A percentile compares a stretch with the other conserved stretches of the same genome.
phyloP scores from a whole-genome alignment of 305 asterid species.

The Fraxinus albicans region DNA sequence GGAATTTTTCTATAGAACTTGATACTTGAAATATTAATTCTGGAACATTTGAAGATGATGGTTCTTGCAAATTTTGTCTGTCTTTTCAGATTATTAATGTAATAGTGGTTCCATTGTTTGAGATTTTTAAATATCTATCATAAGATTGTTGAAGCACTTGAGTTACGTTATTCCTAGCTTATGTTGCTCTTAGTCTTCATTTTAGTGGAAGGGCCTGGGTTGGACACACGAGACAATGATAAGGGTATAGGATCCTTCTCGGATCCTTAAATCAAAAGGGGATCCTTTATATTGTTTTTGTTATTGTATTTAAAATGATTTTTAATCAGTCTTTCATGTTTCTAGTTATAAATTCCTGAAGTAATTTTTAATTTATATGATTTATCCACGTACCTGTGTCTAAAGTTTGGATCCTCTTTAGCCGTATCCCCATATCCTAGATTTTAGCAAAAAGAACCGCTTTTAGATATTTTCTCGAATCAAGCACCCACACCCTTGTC shows the following conservation, averaged over 20 bases:
- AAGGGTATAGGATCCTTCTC: not conserved
- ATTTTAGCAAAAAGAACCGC: not conserved
- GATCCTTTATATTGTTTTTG: not conserved
- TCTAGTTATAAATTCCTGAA: not conserved
- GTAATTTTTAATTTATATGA: not conserved
- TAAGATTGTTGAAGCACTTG: not conserved
- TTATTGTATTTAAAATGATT: not conserved
- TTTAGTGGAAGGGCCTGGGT: not conserved
- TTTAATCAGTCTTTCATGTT: not conserved
- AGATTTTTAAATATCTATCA: not conserved
- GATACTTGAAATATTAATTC: not conserved
- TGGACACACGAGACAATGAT: not conserved
- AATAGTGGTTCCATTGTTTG: not conserved
- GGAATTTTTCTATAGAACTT: not conserved
- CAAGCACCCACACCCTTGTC: not conserved
- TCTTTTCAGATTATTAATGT: not conserved
- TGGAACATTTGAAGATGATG: slow-evolving; percentile 1
- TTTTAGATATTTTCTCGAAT: not conserved
- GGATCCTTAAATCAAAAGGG: not conserved
- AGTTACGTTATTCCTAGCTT: not conserved
- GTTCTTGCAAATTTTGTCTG: not conserved
- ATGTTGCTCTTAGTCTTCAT: not conserved
- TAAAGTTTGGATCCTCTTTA: not conserved
- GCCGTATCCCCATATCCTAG: not conserved
- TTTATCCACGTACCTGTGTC: not conserved